Base-by-base conservation (phyloP, 2,329 filamentous ascomycete species). In the Scolecobasidium constrictum region DNA sequence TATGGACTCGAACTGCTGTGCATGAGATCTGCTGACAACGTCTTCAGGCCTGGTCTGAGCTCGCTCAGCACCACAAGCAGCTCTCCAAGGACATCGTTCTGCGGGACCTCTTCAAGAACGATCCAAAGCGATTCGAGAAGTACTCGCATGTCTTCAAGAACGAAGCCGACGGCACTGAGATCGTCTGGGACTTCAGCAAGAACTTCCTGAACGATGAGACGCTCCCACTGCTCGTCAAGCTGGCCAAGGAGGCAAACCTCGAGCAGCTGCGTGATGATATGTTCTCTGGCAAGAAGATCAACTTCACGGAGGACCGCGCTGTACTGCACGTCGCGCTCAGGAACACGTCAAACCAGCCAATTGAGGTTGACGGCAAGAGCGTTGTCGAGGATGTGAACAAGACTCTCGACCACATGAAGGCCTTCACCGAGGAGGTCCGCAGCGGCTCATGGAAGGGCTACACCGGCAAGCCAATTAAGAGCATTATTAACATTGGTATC, bases 131-230 rank as follows among this genome's bases (percentile, higher is more conserved):
- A 49, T 96, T 95, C 72, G 67, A 81, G 58, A 94, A 92, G 68
- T 88, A 94, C 71, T 84, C 80, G 61, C 84, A 81, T 62, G 86
- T 77, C 57, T 94, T 96, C 66, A 70, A 75, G 55, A 88, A 86
- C 65, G 64, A 75, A 42, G 81, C 83, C 52, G 85, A 93, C 57
- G 75, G 74, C 57, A 81, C 78, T 53, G 86, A 95, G 51, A 92
- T 93, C 57, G 77, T 98, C 50, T 98, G 96, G 66, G 92, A 98
- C 67, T 98, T 94, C 70, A 92, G 83, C 72, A 98, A 98, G 79
- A 98, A 98, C 77, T 88, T 98, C 66, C 65, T 96, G 56, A 92
- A 83, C 48, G 85, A 94, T 53, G 88, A 96, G 68, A 96, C 90
- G 4, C 72, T 96, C 40, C 73, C 82, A 51, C 75, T 94, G 39